Evolutionary conservation across 192 early-diverging fungal species (phyloP), one percentile per base, ranked within the genome.

Genomic region (Coemansia sp.): DNA sequence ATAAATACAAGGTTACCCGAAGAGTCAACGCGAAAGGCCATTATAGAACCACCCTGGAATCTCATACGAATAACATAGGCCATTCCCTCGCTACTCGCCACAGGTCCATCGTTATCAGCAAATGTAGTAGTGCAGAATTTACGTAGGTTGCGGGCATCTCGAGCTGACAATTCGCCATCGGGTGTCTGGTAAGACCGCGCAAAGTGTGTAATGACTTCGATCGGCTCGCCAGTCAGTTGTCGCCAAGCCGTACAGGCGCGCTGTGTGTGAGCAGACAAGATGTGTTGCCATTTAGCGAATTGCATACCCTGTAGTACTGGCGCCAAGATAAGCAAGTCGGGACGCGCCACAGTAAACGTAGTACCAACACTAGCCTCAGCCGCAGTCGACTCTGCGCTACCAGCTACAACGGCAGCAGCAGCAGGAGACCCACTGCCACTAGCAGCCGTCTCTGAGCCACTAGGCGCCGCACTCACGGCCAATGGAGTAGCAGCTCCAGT

Each of bases 241-340:
- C 68, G 75, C 80, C 80, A 82, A 40, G 80, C 80, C 11, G 68
- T 55, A 6, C 75, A 73, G 3, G 80, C 80, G 1, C 63, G 62
- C 69, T 66, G 69, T 16, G 67, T 70, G 57, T 61, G 62, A 8
- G 53, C 62, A 16, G 75, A 35, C 39, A 82, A 17, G 14, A 82
- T 30, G 44, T 82, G 70, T 66, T 82, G 80, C 75, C 80, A 82
- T 62, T 43, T 50, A 17, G 75, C 80, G 66, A 82, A 82, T 68
- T 77, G 80, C 66, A 74, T 47, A 8, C 44, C 60, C 66, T 82
- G 75, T 13, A 82, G 62, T 35, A 74, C 80, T 7, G 80, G 80
- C 42, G 80, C 43, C 64, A 82, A 57, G 11, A 74, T 42, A 26
- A 82, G 65, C 16, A 77, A 53, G 11, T 82, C 75, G 0, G 75